Evolutionary conservation across 768 basidiomycete species (phyloP).

Genomic region (Collybiopsis confluens): DNA sequence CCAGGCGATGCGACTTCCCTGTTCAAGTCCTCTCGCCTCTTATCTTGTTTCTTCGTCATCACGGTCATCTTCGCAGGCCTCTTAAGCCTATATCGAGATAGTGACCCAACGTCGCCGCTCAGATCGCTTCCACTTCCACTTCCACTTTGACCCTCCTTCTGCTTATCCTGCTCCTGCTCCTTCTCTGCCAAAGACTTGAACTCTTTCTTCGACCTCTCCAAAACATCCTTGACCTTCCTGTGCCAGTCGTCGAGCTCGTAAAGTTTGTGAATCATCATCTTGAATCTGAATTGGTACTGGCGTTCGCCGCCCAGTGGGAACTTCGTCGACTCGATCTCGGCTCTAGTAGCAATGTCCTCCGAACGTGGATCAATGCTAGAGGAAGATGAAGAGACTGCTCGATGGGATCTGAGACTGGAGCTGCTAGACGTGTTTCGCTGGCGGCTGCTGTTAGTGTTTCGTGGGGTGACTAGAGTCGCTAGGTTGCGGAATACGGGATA

Average conservation of each 20-base stretch:
- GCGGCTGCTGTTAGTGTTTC: neutral
- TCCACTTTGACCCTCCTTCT: no score
- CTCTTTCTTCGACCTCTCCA: slow-evolving; percentile 49
- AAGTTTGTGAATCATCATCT: slow-evolving; percentile 62
- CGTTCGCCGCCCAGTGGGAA: slow-evolving; percentile 37
- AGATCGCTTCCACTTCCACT: no score
- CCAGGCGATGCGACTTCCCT: neutral
- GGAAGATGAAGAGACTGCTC: slow-evolving; percentile 8
- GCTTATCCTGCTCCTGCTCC: no score
- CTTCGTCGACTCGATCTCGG: slow-evolving; percentile 25
- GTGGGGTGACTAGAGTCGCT: slow-evolving; percentile 15
- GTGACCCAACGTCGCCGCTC: no score
- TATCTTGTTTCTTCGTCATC: slow-evolving; percentile 12
- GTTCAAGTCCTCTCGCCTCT: neutral
- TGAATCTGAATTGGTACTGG: slow-evolving; percentile 59
- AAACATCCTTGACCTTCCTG: slow-evolving; percentile 46
- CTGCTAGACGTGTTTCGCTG: slow-evolving; percentile 19
- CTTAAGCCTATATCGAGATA: no score
- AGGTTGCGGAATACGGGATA: slow-evolving; percentile 25
- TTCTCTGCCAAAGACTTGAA: slow-evolving; percentile 52
- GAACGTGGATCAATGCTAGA: no score
- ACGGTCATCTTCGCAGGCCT: slow-evolving; percentile 1
- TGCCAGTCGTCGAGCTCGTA: slow-evolving; percentile 60
- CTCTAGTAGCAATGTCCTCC: slow-evolving; percentile 18
- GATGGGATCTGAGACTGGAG: neutral